Conservation (phyloP, 2,329 filamentous ascomycete species). For the Monilinia fructigena region DNA sequence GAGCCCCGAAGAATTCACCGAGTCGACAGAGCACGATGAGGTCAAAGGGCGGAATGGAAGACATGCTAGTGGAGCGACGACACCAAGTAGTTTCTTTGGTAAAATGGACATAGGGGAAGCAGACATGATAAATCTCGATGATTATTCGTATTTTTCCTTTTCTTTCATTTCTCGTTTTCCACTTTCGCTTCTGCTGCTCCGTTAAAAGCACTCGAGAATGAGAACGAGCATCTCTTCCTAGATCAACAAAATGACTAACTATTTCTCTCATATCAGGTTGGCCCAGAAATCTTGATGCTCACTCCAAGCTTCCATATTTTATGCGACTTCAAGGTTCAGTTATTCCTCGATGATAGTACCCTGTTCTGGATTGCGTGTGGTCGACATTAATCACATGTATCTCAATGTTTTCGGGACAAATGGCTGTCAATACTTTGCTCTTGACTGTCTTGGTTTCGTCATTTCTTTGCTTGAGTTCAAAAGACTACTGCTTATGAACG, state of each 20-base stretch:
- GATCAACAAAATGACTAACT: conserved; percentile 15
- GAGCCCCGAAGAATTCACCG: neutral
- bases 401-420: conserved; percentile 35
- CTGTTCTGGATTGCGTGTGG: conserved; percentile 63
- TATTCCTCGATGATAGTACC: conserved; percentile 73
- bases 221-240: neutral
- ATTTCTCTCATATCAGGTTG: conserved; percentile 38
- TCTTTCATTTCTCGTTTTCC: neutral
- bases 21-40: conserved; percentile 20
- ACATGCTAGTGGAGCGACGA: conserved; percentile 15
- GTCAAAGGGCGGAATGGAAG: conserved; percentile 15
- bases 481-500: conserved; percentile 76
- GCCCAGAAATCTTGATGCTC: conserved; percentile 66
- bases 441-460: conserved; percentile 80
- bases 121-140: conserved; percentile 28
- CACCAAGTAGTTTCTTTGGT: conserved; percentile 19
- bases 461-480: conserved; percentile 76
- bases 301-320: conserved; percentile 76
- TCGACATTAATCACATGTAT: conserved; percentile 64
- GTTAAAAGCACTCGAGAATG: neutral
- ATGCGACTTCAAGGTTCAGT: conserved; percentile 75
- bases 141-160: conserved; percentile 37
- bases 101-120: conserved; percentile 5
- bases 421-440: conserved; percentile 64
- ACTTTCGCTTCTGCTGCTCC: neutral